phyloP scores from a whole-genome alignment of 768 basidiomycete genomes.

The Leccinum uliginosum region DNA sequence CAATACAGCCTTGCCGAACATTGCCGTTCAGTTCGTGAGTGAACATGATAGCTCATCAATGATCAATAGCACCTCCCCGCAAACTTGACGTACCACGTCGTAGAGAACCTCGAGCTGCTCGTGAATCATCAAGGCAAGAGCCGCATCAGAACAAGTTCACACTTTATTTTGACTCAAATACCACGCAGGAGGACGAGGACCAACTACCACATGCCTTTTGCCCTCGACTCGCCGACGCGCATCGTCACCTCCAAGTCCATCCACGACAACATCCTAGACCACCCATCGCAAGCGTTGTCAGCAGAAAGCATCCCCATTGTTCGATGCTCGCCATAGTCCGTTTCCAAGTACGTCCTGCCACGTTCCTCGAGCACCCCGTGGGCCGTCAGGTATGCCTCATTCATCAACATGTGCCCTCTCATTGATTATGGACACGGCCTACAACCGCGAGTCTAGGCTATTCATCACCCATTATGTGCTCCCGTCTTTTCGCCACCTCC shows the following conservation, averaged over 20 bases:
- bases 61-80: conserved; percentile 85
- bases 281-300: conserved; percentile 67
- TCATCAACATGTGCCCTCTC: neutral
- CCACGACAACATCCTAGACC: conserved; percentile 71
- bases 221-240: conserved; percentile 60
- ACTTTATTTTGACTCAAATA: neutral
- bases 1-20: conserved; percentile 48
- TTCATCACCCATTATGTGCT: conserved; percentile 82
- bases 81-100: conserved; percentile 75
- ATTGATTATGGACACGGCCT: conserved; percentile 7
- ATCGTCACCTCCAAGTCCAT: conserved; percentile 84
- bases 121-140: conserved; percentile 78
- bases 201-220: conserved; percentile 89
- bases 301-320: conserved; percentile 86
- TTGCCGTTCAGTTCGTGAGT: conserved; percentile 90
- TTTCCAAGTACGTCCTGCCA: conserved; percentile 94
- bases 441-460: conserved; percentile 54
- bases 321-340: conserved; percentile 91
- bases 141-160: too few species aligned
- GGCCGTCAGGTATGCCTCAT: conserved; percentile 60
- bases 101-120: conserved; percentile 81
- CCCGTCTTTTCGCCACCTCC: conserved; percentile 88
- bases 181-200: conserved; percentile 52
- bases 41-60: conserved; percentile 84
- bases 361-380: conserved; percentile 92